These are phyloP conservation scores for Fusarium mangiferae DNA, from an alignment of 2,329 filamentous ascomycete genomes.

Conservation along the genomic window DNA sequence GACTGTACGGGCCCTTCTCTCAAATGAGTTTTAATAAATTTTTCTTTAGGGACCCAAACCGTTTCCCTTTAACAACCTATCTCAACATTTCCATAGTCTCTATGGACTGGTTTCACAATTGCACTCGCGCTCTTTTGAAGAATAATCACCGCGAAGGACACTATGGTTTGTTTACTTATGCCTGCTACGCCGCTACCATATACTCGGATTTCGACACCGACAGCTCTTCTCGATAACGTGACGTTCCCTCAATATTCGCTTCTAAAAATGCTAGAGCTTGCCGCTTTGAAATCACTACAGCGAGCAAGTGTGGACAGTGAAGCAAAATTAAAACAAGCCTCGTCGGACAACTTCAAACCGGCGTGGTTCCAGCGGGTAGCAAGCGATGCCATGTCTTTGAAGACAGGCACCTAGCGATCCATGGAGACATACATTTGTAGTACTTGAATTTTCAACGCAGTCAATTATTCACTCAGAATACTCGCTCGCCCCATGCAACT, in stretches of 20 bases:
- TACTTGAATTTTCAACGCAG: background rate
- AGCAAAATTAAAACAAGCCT: slow-evolving; percentile 65
- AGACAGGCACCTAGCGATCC: slow-evolving; percentile 48
- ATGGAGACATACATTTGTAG: slow-evolving; percentile 49
- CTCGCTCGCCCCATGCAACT: background rate
- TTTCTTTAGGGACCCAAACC: slow-evolving; percentile 2
- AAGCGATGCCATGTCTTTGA: slow-evolving; percentile 40
- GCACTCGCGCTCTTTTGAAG: slow-evolving; percentile 9
- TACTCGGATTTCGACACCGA: background rate
- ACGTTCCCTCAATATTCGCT: slow-evolving; percentile 52
- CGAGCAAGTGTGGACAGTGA: slow-evolving; percentile 77
- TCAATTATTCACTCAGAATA: slow-evolving; percentile 1
- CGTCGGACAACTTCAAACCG: slow-evolving; percentile 37
- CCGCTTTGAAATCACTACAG: slow-evolving; percentile 63
- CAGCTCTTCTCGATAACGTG: background rate
- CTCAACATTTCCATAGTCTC: slow-evolving; percentile 2
- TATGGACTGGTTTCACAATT: background rate
- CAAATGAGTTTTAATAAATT: slow-evolving; percentile 18
- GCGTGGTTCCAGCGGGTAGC: slow-evolving; percentile 47
- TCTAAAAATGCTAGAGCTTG: slow-evolving; percentile 75
- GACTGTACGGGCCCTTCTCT: slow-evolving; percentile 35
- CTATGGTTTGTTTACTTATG: slow-evolving; percentile 39
- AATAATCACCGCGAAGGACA: slow-evolving; percentile 24
- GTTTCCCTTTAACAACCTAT: background rate
- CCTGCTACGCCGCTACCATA: background rate